Evolutionary conservation across 306 rosid genomes (phyloP).

Genomic region (Albizia julibrissin): DNA sequence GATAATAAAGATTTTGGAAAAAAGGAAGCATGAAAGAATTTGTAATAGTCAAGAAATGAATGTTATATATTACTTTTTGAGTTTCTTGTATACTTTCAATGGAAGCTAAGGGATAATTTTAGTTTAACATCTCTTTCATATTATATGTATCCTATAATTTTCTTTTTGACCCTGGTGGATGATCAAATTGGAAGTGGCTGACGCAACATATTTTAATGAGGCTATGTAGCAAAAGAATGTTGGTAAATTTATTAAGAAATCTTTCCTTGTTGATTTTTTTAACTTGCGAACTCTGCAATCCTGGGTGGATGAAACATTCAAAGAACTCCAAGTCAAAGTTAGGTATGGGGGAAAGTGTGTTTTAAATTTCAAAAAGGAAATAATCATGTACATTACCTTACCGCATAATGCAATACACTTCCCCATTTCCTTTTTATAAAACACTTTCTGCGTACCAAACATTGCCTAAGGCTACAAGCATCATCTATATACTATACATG

Average conservation of each 20-base stretch:
- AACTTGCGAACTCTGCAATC: constrained; percentile 46
- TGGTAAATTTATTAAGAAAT: not conserved
- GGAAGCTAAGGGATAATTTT: constrained; percentile 1
- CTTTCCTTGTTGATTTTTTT: constrained; percentile 15
- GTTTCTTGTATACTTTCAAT: not conserved
- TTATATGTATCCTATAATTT: no score
- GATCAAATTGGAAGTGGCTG: not conserved
- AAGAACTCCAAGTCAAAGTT: no score
- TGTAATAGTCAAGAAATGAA: not conserved
- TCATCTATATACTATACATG: no score
- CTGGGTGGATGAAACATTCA: constrained; percentile 40
- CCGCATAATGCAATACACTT: no score
- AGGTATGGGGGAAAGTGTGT: no score
- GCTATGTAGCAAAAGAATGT: not conserved
- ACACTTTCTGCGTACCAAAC: no score
- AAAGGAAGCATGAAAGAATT: not conserved
- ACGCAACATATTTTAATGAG: constrained; percentile 3
- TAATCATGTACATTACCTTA: no score
- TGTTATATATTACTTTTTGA: not conserved
- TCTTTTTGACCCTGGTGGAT: not conserved
- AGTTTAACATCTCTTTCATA: not conserved
- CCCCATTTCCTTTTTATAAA: no score
- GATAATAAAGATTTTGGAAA: not conserved
- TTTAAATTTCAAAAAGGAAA: no score
- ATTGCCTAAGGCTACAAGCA: no score